Evolutionary conservation across 1,139 yeast species (phyloP), one percentile per base, ranked within the genome.

Genomic region (Hemisphaericaspora xylofermentans): DNA sequence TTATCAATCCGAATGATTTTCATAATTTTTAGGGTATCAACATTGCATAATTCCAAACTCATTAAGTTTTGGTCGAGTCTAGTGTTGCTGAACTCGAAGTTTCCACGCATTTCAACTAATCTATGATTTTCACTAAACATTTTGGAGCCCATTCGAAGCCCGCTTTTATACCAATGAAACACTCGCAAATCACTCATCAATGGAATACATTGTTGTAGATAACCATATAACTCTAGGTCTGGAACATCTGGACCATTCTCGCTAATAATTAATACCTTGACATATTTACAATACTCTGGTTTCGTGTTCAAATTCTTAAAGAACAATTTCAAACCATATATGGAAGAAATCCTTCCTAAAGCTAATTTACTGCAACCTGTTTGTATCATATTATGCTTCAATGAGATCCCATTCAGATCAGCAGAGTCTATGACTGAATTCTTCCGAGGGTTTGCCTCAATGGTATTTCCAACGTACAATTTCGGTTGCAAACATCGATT

Each of bases 161-260:
- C 30, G 4, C 24, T 14, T 14, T 10, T 36, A n/a, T 42, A 29
- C 68, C 67, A 63, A 32, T 51, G 47, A 34, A 63, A 56, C 18
- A 52, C 52, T 6, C 36, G 41, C 33, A 63, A 47, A 39, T 53
- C 55, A 1, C 18, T 32, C 40, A 63, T 51, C 7, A 46, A 30
- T 1, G 63, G 63, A 29, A 62, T 45, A 6, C 52, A 45, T 3
- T 35, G 14, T n/a, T 44, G 33, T 13, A 63, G 46, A 24, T 47
- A 48, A 6, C 46, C 39, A n/a, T 50, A 34, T 15, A 62, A 41
- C 30, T 52, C 54, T 21, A 56, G 49, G 40, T 61, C 66, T 3
- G 65, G 61, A 13, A 63, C 46, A 49, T 63, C 68, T 10, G 68
- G 68, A 19, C 60, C 41, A 13, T 37, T 32, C 8, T 47, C 41